Base-by-base conservation (phyloP, 2,329 filamentous ascomycete genomes). In the Lachnellula arida region DNA sequence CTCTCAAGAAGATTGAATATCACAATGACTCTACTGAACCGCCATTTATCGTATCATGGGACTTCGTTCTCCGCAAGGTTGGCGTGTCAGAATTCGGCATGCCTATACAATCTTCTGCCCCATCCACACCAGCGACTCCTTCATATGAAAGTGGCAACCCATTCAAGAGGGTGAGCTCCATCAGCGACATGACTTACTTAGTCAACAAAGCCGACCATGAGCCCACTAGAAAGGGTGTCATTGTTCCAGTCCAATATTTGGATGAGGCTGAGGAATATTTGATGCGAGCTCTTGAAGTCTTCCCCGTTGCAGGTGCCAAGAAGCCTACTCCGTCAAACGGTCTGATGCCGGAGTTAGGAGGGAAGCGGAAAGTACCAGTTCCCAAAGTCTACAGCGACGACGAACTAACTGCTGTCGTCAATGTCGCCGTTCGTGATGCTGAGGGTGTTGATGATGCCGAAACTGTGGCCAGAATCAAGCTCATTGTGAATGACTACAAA, bases 131-230 rank as follows among this genome's bases (percentile, higher is more conserved):
- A n/a, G 84, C 84, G 46, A 93, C 89, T 1, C 89, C 89, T 14
- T 72, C 74, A 6, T 79, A 79, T 59, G 81, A 84, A 56, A 78
- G 78, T 63, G 73, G 75, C 42, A 81, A 82, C 64, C 77, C 79
- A 60, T 88, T 92, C 73, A 89, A 91, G 76, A 86, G 92, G 65
- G 88, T 97, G 68, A 86, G 89, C 76, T 97, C 94, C 53, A 94
- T 99, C 73, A 96, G 91, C 72, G 94, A 99, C 70, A 90, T 99
- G 88, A 90, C 91, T 15, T 96, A 96, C 73, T 77, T 97, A 59
- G 80, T 84, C 58, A 84, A 84, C 62, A 87, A 88, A 70, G 81
- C 84, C 52, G 82, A 87, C 43, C 79, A 85, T 42, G 92, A 97
- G 74, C 89, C 89, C 35, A 84, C 81, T 32, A 85, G 94, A 67